Base-by-base conservation (phyloP, 495 filamentous ascomycete species). In the Melanomma pulvis-pyrius region DNA sequence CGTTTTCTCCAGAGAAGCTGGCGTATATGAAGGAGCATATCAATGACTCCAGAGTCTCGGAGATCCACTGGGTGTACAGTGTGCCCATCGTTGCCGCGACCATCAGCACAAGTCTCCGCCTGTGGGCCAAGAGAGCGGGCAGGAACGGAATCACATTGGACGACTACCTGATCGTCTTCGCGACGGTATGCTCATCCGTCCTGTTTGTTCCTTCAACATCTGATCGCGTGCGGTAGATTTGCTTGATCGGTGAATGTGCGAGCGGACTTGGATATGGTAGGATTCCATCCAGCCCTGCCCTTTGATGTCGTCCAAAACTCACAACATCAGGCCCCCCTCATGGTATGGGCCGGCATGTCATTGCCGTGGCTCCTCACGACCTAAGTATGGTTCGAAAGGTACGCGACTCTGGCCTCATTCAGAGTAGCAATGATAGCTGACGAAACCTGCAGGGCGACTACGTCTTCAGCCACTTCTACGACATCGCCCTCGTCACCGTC, bases 391-490 rank as follows among this genome's bases (percentile, higher is more conserved):
- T 71, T 47, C 63, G 63, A 51, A 66, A 71, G 62, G 67, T 70
- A 24, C 34, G 61, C 8, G 49, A 44, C 36, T 13, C 36, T 6
- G 12, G 39, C n/a, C n/a, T 36, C 5, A 9, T 36, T 41, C 4
- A 19, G 24, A 3, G 7, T 6, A 9, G 22, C 21, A 24, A 21
- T 41, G 53, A 9, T 12, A 19, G 29, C 29, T 56, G 21, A 57
- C 49, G 13, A 41, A 7, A 17, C 25, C 1, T 50, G 0, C 41
- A 65, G 67, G 68, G 63, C 13, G 68, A 71, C 58, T 71, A 71
- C 36, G 63, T 71, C 21, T 67, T 71, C 57, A 71, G 68, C 32
- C 68, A 71, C 44, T 71, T 71, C 59, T 71, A 71, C 59, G 68
- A 71, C 56, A 67, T 71, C 44, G 68, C 68, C 9, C 63, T 71